Conservation (phyloP, 2,329 filamentous ascomycete species). For the Periglandula ipomoeae region DNA sequence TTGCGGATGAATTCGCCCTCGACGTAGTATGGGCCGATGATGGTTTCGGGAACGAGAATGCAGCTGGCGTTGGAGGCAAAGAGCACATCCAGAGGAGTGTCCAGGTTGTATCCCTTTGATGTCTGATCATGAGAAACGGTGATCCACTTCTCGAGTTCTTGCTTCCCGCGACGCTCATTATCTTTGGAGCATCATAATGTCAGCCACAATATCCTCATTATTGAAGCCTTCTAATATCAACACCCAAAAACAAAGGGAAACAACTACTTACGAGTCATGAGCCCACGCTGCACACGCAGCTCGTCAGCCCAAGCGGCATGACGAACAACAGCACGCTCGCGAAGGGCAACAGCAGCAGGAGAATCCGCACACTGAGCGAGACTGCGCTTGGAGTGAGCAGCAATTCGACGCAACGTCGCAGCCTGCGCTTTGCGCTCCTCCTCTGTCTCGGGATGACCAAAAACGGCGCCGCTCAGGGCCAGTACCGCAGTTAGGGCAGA, state of each 20-base stretch:
- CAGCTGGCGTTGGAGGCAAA: conserved; percentile 11
- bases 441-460: conserved; percentile 12
- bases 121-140: conserved; percentile 6
- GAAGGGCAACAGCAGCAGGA: conserved; percentile 5
- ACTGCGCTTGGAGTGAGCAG: conserved; percentile 6
- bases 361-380: conserved; percentile 6
- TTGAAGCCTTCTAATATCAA: too few species aligned
- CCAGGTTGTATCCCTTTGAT: background rate
- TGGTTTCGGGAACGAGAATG: conserved; percentile 10
- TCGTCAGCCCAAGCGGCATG: conserved; percentile 7
- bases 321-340: conserved; percentile 9
- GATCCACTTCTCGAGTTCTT: conserved; percentile 6
- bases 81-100: conserved; percentile 6
- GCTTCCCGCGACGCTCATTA: conserved; percentile 3
- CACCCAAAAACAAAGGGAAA: too few species aligned
- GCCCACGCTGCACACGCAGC: conserved; percentile 7
- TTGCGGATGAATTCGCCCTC: conserved; percentile 27
- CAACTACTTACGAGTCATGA: conserved; percentile 9
- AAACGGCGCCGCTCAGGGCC: conserved; percentile 15
- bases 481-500: conserved; percentile 18
- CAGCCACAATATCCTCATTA: too few species aligned
- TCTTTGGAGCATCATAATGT: background rate
- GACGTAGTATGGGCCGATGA: conserved; percentile 18
- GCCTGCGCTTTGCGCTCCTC: conserved; percentile 4
- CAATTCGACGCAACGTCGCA: conserved; percentile 4